Evolutionary conservation across 108 stramenopile species (phyloP).

Genomic region (Parietichytrium sp.): DNA sequence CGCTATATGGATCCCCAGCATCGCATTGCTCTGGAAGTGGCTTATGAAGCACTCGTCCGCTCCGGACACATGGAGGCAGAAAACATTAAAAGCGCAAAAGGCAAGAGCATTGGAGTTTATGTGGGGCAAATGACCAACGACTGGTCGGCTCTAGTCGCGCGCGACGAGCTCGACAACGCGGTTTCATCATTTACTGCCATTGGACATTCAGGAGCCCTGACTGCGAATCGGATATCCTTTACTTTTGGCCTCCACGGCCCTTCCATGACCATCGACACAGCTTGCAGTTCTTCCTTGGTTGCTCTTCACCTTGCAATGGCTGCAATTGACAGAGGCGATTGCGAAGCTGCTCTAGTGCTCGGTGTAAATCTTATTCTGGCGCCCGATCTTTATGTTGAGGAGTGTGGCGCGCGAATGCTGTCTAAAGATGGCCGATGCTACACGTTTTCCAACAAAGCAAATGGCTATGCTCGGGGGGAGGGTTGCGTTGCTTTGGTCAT

Average conservation of each 20-base stretch:
- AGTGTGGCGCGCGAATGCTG: constrained; percentile 36
- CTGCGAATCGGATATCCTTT: constrained; percentile 42
- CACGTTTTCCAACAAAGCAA: constrained; percentile 17
- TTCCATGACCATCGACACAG: constrained; percentile 44
- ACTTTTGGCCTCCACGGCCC: constrained; percentile 39
- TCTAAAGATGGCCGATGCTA: constrained; percentile 34
- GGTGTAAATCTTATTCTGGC: constrained; percentile 26
- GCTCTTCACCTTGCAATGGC: constrained; percentile 37
- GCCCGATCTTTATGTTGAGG: not conserved
- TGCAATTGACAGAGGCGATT: not conserved
- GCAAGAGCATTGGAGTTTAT: not conserved
- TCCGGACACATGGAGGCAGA: not conserved
- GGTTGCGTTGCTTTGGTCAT: constrained; percentile 37
- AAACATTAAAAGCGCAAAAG: not conserved
- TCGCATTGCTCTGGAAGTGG: not conserved
- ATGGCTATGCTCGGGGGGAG: constrained; percentile 47
- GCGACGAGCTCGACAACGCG: not conserved
- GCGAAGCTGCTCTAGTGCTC: not conserved
- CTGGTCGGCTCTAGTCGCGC: no score
- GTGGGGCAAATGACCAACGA: constrained; percentile 40
- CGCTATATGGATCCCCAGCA: constrained; percentile 38
- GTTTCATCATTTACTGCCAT: not conserved
- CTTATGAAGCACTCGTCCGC: constrained; percentile 11
- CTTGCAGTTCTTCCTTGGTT: constrained; percentile 47
- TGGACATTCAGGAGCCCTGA: constrained; percentile 16